Conservation (phyloP, 2,329 filamentous ascomycete species). For the Neofusicoccum parvum region DNA sequence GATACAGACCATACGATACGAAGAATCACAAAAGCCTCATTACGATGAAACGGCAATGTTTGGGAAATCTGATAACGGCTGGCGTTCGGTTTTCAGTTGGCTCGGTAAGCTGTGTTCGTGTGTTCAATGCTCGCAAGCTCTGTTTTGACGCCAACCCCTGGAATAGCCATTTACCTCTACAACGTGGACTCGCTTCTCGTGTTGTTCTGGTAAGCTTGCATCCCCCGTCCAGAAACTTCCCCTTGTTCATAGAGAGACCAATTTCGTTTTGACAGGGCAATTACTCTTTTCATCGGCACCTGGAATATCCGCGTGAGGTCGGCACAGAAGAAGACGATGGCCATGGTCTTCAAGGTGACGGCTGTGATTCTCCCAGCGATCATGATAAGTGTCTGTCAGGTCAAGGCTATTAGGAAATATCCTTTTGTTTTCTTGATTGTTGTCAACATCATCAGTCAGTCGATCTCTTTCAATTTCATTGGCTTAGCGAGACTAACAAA, state of each 20-base stretch:
- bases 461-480: not conserved
- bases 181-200: slow-evolving; percentile 16
- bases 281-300: slow-evolving; percentile 15
- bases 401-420: not conserved
- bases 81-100: slow-evolving; percentile 8
- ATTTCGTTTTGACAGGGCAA: not conserved
- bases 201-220: not conserved
- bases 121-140: not conserved
- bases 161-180: slow-evolving; percentile 11
- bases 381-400: not conserved
- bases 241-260: not conserved
- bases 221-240: not conserved
- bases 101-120: not conserved
- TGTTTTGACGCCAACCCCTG: not conserved
- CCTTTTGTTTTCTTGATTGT: not conserved
- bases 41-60: not conserved
- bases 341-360: not conserved
- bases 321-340: not conserved
- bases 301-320: slow-evolving; percentile 16
- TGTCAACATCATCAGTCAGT: slow-evolving; percentile 15
- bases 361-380: slow-evolving; percentile 1
- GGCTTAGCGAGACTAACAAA: not conserved
- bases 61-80: slow-evolving; percentile 9
- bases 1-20: slow-evolving; percentile 5
- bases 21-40: not conserved